phyloP scores from a whole-genome alignment of 2,329 filamentous ascomycete species.

The Allantophomopsis lycopodina region DNA sequence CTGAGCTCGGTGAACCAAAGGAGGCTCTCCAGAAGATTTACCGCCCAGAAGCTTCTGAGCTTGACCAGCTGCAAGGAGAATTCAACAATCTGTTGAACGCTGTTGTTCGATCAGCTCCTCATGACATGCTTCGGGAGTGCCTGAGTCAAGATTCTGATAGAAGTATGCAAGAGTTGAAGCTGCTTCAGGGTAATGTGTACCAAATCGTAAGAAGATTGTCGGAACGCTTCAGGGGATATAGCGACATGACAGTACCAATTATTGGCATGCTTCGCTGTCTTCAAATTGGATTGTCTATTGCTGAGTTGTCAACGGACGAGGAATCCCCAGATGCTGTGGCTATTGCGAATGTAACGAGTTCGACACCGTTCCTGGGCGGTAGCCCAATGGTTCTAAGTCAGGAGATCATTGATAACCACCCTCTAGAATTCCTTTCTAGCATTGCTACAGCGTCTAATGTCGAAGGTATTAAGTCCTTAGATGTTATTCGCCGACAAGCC shows the following conservation, averaged over 20 bases:
- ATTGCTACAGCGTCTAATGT: slow-evolving; percentile 29
- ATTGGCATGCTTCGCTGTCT: slow-evolving; percentile 70
- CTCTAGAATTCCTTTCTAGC: slow-evolving; percentile 36
- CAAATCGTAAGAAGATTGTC: slow-evolving; percentile 59
- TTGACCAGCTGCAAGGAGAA: slow-evolving; percentile 65
- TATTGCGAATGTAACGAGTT: slow-evolving; percentile 21
- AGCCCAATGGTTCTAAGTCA: slow-evolving; percentile 1
- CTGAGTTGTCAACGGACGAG: slow-evolving; percentile 13
- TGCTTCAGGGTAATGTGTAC: slow-evolving; percentile 41
- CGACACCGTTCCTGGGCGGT: slow-evolving; percentile 44
- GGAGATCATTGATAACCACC: slow-evolving; percentile 7
- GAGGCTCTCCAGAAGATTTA: slow-evolving; percentile 52
- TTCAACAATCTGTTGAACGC: slow-evolving; percentile 61
- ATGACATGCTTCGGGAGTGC: slow-evolving; percentile 7
- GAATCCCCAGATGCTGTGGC: slow-evolving; percentile 4
- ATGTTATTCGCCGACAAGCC: slow-evolving; percentile 29
- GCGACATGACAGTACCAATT: slow-evolving; percentile 69
- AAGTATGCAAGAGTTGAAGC: slow-evolving; percentile 18
- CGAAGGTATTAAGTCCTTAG: slow-evolving; percentile 29
- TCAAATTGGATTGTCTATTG: slow-evolving; percentile 59
- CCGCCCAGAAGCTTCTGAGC: slow-evolving; percentile 53
- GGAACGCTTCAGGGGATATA: slow-evolving; percentile 62
- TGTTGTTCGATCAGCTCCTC: slow-evolving; percentile 10
- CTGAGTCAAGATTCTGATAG: slow-evolving; percentile 24
- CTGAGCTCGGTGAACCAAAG: slow-evolving; percentile 51